Percentiles rank a stretch among this genome's conserved stretches.
phyloP scores from a whole-genome alignment of 768 basidiomycete genomes.

The Tulasnella sp. region DNA sequence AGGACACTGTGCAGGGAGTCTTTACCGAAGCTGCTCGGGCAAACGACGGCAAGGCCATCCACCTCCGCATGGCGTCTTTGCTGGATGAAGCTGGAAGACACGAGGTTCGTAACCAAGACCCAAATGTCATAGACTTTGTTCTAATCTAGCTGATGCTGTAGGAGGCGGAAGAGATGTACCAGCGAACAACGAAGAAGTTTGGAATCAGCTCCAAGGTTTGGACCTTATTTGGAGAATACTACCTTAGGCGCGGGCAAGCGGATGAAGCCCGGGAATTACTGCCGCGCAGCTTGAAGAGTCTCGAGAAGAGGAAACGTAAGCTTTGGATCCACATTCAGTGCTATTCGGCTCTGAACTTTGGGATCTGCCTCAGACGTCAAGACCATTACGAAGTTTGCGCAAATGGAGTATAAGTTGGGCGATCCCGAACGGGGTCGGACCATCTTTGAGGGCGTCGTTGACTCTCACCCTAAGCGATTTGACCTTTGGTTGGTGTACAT shows the following conservation, averaged over 20 bases:
- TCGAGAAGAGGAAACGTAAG: slow-evolving; percentile 91
- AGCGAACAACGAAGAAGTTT: slow-evolving; percentile 88
- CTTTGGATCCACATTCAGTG: slow-evolving; percentile 21
- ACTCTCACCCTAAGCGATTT: slow-evolving; percentile 90
- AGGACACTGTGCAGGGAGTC: slow-evolving; percentile 62
- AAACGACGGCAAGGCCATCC: slow-evolving; percentile 88
- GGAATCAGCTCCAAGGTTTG: slow-evolving; percentile 89
- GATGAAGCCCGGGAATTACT: slow-evolving; percentile 81
- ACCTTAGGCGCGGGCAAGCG: slow-evolving; percentile 60
- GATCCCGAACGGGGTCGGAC: slow-evolving; percentile 94
- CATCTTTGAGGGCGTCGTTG: slow-evolving; percentile 91
- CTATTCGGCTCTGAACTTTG: background rate
- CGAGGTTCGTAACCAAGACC: slow-evolving; percentile 43
- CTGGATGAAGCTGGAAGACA: slow-evolving; percentile 75
- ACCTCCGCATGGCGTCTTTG: slow-evolving; percentile 77
- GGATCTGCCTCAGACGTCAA: slow-evolving; percentile 83
- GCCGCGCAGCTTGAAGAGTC: slow-evolving; percentile 77
- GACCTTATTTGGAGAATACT: slow-evolving; percentile 80
- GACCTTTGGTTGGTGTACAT: slow-evolving; percentile 96
- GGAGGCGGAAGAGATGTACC: slow-evolving; percentile 91
- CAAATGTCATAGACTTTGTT: background rate
- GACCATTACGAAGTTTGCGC: slow-evolving; percentile 90
- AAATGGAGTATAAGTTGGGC: slow-evolving; percentile 89
- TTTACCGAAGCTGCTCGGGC: slow-evolving; percentile 87
- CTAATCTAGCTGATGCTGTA: slow-evolving; percentile 31